Conservation (phyloP, 352 stramenopile species). For the Pythium scleroteichum region DNA sequence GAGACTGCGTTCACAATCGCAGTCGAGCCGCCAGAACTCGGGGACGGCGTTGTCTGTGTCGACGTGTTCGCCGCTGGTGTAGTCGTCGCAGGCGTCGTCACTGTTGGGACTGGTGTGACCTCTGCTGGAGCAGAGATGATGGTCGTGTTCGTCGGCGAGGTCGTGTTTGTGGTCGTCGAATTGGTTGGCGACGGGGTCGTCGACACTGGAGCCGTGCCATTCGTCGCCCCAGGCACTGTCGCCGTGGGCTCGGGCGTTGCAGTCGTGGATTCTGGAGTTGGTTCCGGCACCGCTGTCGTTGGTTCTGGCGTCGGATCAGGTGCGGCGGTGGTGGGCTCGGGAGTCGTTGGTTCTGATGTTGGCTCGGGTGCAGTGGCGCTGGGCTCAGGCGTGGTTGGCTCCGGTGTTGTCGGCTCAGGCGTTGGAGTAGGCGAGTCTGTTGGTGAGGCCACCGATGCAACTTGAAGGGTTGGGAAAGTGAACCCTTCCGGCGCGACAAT, state of each 20-base stretch:
- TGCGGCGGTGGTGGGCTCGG: not conserved
- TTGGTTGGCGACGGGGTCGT: not conserved
- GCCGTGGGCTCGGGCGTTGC: not conserved
- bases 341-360: no score
- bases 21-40: no score
- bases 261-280: no score
- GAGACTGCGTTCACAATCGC: no score
- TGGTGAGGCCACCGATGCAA: conserved; percentile 26
- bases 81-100: conserved; percentile 8
- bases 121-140: not conserved
- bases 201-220: not conserved
- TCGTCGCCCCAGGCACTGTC: not conserved
- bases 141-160: not conserved
- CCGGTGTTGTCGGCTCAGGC: not conserved
- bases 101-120: no score
- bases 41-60: not conserved
- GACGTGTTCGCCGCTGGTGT: conserved; percentile 2
- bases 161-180: not conserved
- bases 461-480: conserved; percentile 47
- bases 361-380: not conserved
- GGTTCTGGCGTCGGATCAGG: not conserved
- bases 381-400: conserved; percentile 11
- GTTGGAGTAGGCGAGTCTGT: conserved; percentile 14
- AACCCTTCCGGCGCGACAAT: not conserved
- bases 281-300: not conserved